Percentiles rank a stretch among this genome's conserved stretches.
Evolutionary conservation across 2,329 filamentous ascomycete genomes (phyloP).

Genomic region (Paramyrothecium sp.): DNA sequence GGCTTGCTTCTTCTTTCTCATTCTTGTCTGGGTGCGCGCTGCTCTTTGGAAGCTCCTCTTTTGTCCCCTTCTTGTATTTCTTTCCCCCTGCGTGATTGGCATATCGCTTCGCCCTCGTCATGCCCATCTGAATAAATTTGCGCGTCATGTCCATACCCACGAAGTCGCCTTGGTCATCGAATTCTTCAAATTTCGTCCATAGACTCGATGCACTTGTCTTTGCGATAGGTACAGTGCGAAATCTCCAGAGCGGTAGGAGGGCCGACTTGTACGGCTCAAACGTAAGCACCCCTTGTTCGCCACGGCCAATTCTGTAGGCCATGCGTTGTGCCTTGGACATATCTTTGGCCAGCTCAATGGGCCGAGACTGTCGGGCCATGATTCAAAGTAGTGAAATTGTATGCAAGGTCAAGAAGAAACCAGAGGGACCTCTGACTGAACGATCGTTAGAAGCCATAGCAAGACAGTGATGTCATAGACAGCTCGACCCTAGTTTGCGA

Average conservation of each 20-base stretch:
- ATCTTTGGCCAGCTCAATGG: not conserved
- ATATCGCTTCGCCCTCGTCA: conserved; percentile 60
- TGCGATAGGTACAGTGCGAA: conserved; percentile 29
- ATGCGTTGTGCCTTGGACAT: conserved; percentile 8
- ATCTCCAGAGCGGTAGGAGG: conserved; percentile 59
- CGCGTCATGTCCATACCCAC: conserved; percentile 64
- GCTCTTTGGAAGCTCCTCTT: conserved; percentile 13
- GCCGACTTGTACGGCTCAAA: conserved; percentile 63
- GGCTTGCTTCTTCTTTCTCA: conserved; percentile 16
- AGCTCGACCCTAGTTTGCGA: too few relatives aligned
- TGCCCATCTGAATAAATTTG: conserved; percentile 66
- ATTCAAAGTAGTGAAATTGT: not conserved
- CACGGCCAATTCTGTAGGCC: conserved; percentile 55
- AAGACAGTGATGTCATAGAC: not conserved
- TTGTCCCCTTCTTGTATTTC: conserved; percentile 40
- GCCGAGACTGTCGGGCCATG: not conserved
- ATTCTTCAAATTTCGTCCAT: conserved; percentile 49
- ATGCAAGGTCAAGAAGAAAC: not conserved
- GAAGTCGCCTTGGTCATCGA: conserved; percentile 51
- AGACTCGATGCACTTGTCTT: conserved; percentile 46
- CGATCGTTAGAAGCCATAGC: not conserved
- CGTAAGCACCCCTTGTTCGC: conserved; percentile 60
- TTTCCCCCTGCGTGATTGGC: conserved; percentile 54
- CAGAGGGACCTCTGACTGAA: not conserved
- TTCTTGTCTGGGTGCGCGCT: conserved; percentile 11